Evolutionary conservation across 306 rosid genomes (phyloP).

Genomic region (Trichosanthes cucumerina): DNA sequence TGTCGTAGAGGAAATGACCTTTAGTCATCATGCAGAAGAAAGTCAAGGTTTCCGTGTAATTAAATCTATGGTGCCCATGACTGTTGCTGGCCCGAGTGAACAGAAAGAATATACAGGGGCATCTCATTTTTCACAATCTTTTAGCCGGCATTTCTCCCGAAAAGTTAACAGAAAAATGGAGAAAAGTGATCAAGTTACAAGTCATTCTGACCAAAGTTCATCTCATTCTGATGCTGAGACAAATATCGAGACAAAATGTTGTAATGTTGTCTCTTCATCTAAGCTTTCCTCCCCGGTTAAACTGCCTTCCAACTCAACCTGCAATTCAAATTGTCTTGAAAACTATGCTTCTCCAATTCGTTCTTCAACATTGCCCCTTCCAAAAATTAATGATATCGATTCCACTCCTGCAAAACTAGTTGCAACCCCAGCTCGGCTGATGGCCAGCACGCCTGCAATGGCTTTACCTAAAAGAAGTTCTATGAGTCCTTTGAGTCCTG

Average conservation of each 20-base stretch:
- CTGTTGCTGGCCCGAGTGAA: constrained; percentile 17
- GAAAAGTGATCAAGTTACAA: too few species aligned
- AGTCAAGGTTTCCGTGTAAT: background rate
- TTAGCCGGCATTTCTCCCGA: constrained; percentile 34
- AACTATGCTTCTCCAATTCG: constrained; percentile 14
- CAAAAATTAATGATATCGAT: constrained; percentile 2
- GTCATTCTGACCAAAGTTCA: background rate
- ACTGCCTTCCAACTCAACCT: constrained; percentile 9
- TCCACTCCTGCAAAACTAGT: constrained; percentile 46
- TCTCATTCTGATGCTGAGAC: constrained; percentile 19
- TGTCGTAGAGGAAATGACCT: background rate
- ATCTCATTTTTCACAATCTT: constrained; percentile 39
- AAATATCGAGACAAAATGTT: constrained; percentile 1
- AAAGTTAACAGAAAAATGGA: background rate
- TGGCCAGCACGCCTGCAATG: constrained; percentile 52
- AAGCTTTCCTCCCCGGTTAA: constrained; percentile 13
- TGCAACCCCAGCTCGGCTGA: constrained; percentile 43
- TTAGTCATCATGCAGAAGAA: constrained; percentile 6
- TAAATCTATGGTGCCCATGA: constrained; percentile 5
- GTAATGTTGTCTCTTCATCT: constrained; percentile 12
- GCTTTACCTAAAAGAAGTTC: constrained; percentile 34
- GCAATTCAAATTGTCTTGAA: constrained; percentile 1
- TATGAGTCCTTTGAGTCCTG: constrained; percentile 33
- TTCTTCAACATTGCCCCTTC: constrained; percentile 4
- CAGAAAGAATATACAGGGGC: constrained; percentile 27